Evolutionary conservation across 2,329 filamentous ascomycete genomes (phyloP).

Genomic region (Aspergillus pseudoviridinutans): DNA sequence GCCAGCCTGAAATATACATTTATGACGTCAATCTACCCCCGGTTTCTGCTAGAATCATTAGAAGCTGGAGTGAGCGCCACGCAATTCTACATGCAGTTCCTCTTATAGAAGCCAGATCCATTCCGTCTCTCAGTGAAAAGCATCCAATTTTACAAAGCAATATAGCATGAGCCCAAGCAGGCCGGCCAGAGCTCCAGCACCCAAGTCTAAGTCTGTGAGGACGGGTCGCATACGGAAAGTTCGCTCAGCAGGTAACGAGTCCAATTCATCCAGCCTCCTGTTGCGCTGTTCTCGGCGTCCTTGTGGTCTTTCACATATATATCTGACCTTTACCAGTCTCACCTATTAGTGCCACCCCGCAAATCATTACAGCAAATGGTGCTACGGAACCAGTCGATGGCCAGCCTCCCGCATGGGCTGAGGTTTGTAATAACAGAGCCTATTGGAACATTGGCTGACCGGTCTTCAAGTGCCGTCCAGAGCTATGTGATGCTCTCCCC

Average conservation of each 20-base stretch:
- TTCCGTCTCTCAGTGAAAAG: neutral
- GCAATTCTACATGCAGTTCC: neutral
- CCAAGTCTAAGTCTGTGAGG: neutral
- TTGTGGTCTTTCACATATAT: neutral
- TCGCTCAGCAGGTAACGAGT: neutral
- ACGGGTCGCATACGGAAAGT: neutral
- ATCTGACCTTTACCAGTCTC: neutral
- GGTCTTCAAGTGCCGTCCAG: conserved; percentile 41
- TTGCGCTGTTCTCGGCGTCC: neutral
- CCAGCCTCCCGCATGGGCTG: conserved; percentile 54
- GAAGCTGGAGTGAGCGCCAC: neutral
- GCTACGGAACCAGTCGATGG: conserved; percentile 14
- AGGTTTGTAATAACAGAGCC: conserved; percentile 24
- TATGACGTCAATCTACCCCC: neutral
- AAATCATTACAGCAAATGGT: neutral
- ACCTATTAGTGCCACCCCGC: neutral
- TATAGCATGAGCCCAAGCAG: neutral
- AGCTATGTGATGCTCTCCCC: conserved; percentile 60
- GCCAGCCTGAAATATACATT: neutral
- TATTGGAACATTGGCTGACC: conserved; percentile 24
- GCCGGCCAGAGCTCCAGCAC: neutral
- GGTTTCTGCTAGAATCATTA: neutral
- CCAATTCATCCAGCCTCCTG: neutral
- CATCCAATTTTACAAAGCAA: neutral
- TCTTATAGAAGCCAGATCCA: neutral